Evolutionary conservation across 148 eudicot species (phyloP), one percentile per base, ranked within the genome.

Genomic region (Camellia granthamiana): DNA sequence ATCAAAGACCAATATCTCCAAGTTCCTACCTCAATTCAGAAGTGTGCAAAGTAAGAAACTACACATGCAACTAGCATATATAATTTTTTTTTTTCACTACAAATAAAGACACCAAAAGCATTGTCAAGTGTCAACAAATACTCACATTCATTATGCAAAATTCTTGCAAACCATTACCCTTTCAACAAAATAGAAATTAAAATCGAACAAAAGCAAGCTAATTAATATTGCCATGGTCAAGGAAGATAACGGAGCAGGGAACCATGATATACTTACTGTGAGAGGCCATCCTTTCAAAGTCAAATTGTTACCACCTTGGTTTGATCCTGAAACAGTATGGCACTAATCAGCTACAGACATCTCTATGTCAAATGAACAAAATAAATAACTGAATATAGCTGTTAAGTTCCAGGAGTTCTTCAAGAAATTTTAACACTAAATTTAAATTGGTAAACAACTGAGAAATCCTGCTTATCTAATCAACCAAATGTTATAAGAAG

Each of bases 251-350:
- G 11, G 21, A 44, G 43, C 47, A n/a, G 51, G 42, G 54, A 38
- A 49, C 15, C 61, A 46, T 5, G 23, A 79, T 43, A 38, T 19
- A 90, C 94, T 88, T 83, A 92, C 97, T 12, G 91, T 88, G 76
- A 92, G 90, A 65, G 97, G 97, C 94, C 94, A 91, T 81, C 97
- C 97, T 81, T 92, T 90, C 85, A 92, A 80, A 44, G 93, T 90
- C 84, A 90, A 80, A 85, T 84, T 92, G 77, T 86, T 91, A 41
- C 90, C 82, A 81, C 89, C 88, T 85, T 88, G 91, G 79, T 86
- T 91, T 85, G 90, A 81, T 83, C 91, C 91, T 90, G 86, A 84
- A 84, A 72, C 74, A 82, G 80, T 58, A 83, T 62, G 38, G 51
- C 68, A 54, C 41, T 43, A 55, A 72, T 87, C 78, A 88, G 83